Evolutionary conservation across 768 basidiomycete species (phyloP), one percentile per base, ranked within the genome.

Genomic region (Lentinula raphanica): DNA sequence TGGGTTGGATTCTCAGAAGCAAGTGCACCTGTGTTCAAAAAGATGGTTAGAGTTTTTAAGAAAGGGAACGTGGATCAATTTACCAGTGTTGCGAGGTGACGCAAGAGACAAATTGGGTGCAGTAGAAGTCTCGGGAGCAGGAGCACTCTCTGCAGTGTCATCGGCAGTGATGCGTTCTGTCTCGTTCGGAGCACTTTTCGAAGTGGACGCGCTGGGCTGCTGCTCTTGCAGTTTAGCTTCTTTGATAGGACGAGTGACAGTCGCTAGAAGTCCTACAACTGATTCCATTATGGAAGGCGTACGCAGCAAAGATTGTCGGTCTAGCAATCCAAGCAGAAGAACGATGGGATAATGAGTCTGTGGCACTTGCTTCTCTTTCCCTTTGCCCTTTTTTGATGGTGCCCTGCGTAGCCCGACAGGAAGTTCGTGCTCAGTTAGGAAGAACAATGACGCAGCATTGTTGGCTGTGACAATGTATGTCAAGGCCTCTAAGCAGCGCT

Each of bases 341-440:
- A 96, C 93, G 56, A 99, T 86, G 5, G 96, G 96, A 69, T 89
- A 97, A 63, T 95, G 89, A 0, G 87, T 87, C 65, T 90, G 89
- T 0, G 88, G 77, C 2, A 76, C 74, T 63, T 87, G 88, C 66
- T 90, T 93, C 68, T 98, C 95, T 70, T 97, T 98, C 21, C 93
- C 95, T 72, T 97, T 98, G 8, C 94, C 94, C 71, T 97, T 97
- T 72, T 89, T 92, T 19, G 82, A 82, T 6, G 79, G 72, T 12
- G 77, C 71, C 63, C 85, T 83, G 61, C 85, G 84, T 15, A 95
- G 79, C 45, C 89, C 88, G n/a, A 79, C 79, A 5, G 90, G 87
- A 32, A 94, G 76, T 63, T 99, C 97, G 63, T 98, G 94, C 71
- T 99, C 97, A 1, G 87, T 91, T 59, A 99, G 79, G 84, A 99